Evolutionary conservation across 2,329 filamentous ascomycete species (phyloP).

Genomic region (Claviceps fusiformis): DNA sequence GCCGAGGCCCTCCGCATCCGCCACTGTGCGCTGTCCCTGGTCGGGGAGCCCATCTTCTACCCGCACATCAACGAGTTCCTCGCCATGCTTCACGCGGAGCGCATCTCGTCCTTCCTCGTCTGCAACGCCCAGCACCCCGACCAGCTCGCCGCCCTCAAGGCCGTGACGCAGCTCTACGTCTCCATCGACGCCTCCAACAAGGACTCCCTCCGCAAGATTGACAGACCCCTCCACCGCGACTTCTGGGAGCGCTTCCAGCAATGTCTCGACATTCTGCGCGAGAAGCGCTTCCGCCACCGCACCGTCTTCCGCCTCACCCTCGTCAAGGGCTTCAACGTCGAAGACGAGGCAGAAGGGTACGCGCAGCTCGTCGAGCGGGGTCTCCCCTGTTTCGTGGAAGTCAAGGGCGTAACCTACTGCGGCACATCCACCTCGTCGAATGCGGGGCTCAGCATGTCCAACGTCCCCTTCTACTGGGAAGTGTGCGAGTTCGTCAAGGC

Average conservation of each 20-base stretch:
- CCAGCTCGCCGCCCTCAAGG: slow-evolving; percentile 66
- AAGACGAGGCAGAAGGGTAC: slow-evolving; percentile 84
- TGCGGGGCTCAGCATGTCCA: slow-evolving; percentile 88
- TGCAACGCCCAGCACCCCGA: slow-evolving; percentile 96
- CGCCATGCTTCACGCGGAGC: slow-evolving; percentile 66
- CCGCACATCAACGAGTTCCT: slow-evolving; percentile 93
- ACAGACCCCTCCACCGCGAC: slow-evolving; percentile 83
- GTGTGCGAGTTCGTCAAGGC: slow-evolving; percentile 70
- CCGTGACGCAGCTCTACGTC: slow-evolving; percentile 91
- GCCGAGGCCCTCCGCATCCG: slow-evolving; percentile 85
- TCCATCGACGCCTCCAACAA: slow-evolving; percentile 90
- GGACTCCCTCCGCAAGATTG: slow-evolving; percentile 76
- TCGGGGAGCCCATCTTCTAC: slow-evolving; percentile 98
- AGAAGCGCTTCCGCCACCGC: slow-evolving; percentile 70
- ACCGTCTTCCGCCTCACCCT: slow-evolving; percentile 92
- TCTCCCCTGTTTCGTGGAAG: slow-evolving; percentile 81
- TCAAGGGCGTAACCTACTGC: slow-evolving; percentile 96
- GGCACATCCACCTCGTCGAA: slow-evolving; percentile 75
- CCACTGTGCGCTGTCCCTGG: slow-evolving; percentile 82
- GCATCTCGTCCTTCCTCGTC: slow-evolving; percentile 87
- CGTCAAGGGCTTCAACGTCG: slow-evolving; percentile 96
- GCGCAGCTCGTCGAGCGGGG: slow-evolving; percentile 77
- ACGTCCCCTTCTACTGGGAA: slow-evolving; percentile 92
- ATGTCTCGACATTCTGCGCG: slow-evolving; percentile 78
- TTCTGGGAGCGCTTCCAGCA: slow-evolving; percentile 94